A percentile compares a stretch with the other conserved stretches of the same genome.
Evolutionary conservation across 192 early-diverging fungal species (phyloP).

Genomic region (Backusella westeae): DNA sequence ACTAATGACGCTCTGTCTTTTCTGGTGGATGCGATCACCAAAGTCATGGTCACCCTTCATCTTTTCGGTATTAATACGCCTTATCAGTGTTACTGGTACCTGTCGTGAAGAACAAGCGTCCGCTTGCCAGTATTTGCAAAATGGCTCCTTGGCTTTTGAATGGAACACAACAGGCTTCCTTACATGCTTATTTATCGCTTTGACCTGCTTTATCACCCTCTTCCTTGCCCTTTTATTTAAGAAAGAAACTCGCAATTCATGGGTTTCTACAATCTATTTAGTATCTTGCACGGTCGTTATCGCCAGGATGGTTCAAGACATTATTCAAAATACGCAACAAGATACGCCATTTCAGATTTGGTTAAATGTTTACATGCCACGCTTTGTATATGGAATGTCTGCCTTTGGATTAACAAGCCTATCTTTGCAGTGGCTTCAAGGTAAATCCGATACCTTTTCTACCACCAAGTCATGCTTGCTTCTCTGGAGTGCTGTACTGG

Average conservation of each 20-base stretch:
- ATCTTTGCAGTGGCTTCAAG: background rate
- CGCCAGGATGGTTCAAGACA: background rate
- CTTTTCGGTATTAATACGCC: conserved; percentile 44
- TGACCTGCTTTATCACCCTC: background rate
- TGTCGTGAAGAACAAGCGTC: conserved; percentile 90
- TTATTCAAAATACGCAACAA: conserved; percentile 44
- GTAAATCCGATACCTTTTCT: background rate
- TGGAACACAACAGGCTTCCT: background rate
- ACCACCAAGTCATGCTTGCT: background rate
- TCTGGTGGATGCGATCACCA: conserved; percentile 6
- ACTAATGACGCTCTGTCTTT: conserved; percentile 60
- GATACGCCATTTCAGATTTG: background rate
- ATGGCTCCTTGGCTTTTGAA: conserved; percentile 9
- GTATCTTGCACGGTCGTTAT: background rate
- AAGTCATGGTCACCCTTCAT: conserved; percentile 18
- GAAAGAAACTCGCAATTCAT: background rate
- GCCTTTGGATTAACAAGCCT: background rate
- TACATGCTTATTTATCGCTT: background rate
- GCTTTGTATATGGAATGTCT: conserved; percentile 11
- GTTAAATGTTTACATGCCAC: conserved; percentile 29
- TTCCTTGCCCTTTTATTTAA: background rate
- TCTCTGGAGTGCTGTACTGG: conserved; percentile 17
- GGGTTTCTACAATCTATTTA: background rate
- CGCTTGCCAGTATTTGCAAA: conserved; percentile 50
- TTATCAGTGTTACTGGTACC: conserved; percentile 58